Conservation (phyloP, 1,284 basidiomycete genomes). For the Tylopilus orsonianus region DNA sequence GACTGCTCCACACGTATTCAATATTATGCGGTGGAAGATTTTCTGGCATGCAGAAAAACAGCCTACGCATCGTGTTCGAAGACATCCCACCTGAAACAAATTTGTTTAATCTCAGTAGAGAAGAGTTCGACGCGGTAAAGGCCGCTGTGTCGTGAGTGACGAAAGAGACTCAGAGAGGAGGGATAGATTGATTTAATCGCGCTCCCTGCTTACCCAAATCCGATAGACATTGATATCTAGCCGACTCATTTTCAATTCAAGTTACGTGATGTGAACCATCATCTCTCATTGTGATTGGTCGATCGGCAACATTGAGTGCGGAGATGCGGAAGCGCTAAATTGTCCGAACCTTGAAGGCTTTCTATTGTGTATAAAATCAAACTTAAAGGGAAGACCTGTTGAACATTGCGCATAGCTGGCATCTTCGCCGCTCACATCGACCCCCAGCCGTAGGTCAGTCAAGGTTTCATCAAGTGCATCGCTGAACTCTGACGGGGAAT, state of each 20-base stretch:
- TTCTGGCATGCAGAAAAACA: conserved; percentile 41
- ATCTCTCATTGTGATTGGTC: conserved; percentile 26
- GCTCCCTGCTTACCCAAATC: conserved; percentile 14
- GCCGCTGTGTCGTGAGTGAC: conserved; percentile 24
- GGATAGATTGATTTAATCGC: conserved; percentile 17
- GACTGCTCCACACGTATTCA: conserved; percentile 57
- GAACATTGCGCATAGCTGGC: conserved; percentile 1
- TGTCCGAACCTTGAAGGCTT: conserved; percentile 22
- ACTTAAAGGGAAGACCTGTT: conserved; percentile 17
- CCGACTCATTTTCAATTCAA: conserved; percentile 26
- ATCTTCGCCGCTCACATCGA: neutral
- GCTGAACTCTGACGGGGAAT: conserved; percentile 10
- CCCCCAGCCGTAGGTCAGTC: conserved; percentile 16
- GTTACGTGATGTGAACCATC: conserved; percentile 27
- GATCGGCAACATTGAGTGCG: conserved; percentile 11
- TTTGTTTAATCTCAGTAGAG: conserved; percentile 27
- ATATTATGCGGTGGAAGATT: conserved; percentile 45
- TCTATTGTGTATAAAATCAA: conserved; percentile 7
- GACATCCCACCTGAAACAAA: conserved; percentile 13
- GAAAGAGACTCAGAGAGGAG: conserved; percentile 15
- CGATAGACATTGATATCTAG: conserved; percentile 28
- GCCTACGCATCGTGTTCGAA: conserved; percentile 38
- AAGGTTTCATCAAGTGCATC: neutral
- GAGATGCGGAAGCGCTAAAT: conserved; percentile 7
- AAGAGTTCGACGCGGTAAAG: conserved; percentile 31